Evolutionary conservation across 345 rosid genomes (phyloP).

Genomic region (Microthlaspi erraticum): DNA sequence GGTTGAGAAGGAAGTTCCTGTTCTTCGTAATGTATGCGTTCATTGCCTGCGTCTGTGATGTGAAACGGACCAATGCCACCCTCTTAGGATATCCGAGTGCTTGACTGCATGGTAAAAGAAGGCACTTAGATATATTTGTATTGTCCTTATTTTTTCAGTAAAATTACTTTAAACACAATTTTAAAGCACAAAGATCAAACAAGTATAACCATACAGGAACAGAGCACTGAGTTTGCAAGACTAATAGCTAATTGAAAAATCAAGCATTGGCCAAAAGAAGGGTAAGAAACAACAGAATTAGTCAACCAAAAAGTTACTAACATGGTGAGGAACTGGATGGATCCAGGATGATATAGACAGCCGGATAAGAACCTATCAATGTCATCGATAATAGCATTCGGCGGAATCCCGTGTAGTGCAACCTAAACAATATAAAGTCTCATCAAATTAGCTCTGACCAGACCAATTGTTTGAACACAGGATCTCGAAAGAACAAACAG

Average conservation of each 20-base stretch:
- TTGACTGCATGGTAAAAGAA: conserved; percentile 46
- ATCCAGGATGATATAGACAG: conserved; percentile 60
- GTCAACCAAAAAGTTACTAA: conserved; percentile 39
- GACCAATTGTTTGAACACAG: background rate
- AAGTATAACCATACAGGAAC: conserved; percentile 3
- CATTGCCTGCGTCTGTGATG: conserved; percentile 63
- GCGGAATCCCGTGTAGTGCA: conserved; percentile 66
- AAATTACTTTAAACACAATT: background rate
- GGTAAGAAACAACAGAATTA: conserved; percentile 1
- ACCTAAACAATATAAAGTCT: conserved; percentile 47
- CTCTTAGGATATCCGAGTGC: conserved; percentile 43
- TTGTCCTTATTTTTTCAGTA: conserved; percentile 3
- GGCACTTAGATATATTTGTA: background rate
- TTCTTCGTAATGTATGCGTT: conserved; percentile 67
- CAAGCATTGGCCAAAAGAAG: conserved; percentile 7
- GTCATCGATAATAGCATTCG: conserved; percentile 56
- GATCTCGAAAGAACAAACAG: background rate
- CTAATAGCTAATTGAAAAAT: background rate
- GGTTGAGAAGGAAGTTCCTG: conserved; percentile 65
- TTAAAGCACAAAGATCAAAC: conserved; percentile 3
- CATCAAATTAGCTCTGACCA: conserved; percentile 6
- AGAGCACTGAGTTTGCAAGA: conserved; percentile 6
- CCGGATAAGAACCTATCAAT: conserved; percentile 76
- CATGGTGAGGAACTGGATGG: conserved; percentile 51
- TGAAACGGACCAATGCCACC: conserved; percentile 56